Evolutionary conservation across 352 stramenopile genomes (phyloP), one percentile per base, ranked within the genome.

Genomic region (Sclerospora graminicola): DNA sequence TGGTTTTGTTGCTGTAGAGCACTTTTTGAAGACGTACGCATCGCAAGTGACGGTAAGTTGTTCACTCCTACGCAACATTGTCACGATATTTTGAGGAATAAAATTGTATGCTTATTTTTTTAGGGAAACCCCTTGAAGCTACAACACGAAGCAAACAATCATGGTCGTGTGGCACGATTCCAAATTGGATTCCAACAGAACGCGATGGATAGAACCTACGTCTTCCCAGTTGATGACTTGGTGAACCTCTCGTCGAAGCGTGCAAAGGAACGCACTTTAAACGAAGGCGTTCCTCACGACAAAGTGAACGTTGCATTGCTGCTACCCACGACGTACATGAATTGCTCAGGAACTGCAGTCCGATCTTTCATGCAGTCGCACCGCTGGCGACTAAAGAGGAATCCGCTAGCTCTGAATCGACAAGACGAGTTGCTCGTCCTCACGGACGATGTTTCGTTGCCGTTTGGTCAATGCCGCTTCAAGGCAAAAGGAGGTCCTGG

Each of bases 401-500:
- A 90, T 29, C 54, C 78, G 34, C 62, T 90, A 33, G 48, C 73
- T 7, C 48, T 90, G 24, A 89, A 86, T 48, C 75, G 75, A 35
- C 76, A 90, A 41, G 81, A 93, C 41, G 81, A 93, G 43, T 57
- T 93, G 49, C 72, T 93, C 13, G 81, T 93, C 20, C 42, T 90
- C 19, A 76, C 70, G 2, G 82, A 93, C 45, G 79, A 93, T 43
- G 80, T 93, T 21, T 59, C 77, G 21, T 45, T 91, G 24, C 82
- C 82, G 2, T 93, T 90, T 35, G 82, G 82, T 30, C 76, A 76
- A 23, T 88, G 72, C 18, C 79, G 77, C 19, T 89, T 93, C 57
- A 89, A 89, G 50, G 57, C 57, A 26, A 85, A 86, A 33, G 82
- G 82, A 27, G 77, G 79, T 0, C 65, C 73, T 0, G 82, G 82